Percentiles rank a stretch among this genome's conserved stretches.
Evolutionary conservation across 495 filamentous ascomycete genomes (phyloP).

Genomic region (Bacidia rubella): DNA sequence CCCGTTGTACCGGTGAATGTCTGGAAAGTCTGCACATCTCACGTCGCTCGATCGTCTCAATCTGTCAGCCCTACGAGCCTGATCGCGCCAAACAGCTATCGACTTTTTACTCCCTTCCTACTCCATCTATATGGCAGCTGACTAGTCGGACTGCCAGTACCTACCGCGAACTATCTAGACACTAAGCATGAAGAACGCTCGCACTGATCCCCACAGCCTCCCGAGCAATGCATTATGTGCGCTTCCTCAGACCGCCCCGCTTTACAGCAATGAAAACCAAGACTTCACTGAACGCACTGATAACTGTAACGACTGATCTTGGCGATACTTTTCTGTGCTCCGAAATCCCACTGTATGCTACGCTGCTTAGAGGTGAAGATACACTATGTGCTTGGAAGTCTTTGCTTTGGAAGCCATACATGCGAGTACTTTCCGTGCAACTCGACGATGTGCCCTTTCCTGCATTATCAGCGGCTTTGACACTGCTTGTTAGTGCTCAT

Average conservation of each 20-base stretch:
- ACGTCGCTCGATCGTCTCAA: neutral
- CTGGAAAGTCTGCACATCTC: too few species aligned
- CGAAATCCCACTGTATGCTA: constrained; percentile 38
- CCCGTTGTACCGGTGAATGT: too few species aligned
- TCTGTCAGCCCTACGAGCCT: constrained; percentile 1
- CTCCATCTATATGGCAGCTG: too few species aligned
- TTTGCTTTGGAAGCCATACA: constrained; percentile 40
- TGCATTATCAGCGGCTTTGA: constrained; percentile 15
- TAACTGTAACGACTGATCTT: constrained; percentile 83
- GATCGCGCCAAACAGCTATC: neutral
- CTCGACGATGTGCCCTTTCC: constrained; percentile 15
- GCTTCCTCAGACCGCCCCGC: constrained; percentile 54
- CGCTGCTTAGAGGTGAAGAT: constrained; percentile 20
- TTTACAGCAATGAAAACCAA: constrained; percentile 28
- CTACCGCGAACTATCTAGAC: too few species aligned
- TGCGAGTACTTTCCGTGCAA: constrained; percentile 35
- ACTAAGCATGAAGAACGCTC: too few species aligned
- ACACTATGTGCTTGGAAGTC: constrained; percentile 31
- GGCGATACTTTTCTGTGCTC: constrained; percentile 70
- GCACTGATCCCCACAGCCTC: too few species aligned
- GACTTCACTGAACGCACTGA: constrained; percentile 34
- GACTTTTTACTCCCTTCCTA: neutral
- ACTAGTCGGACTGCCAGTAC: too few species aligned
- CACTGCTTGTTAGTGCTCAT: constrained; percentile 20
- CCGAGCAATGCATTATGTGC: constrained; percentile 52